phyloP scores from a whole-genome alignment of 805 yeast species.

The Zygotorulaspora sp. region DNA sequence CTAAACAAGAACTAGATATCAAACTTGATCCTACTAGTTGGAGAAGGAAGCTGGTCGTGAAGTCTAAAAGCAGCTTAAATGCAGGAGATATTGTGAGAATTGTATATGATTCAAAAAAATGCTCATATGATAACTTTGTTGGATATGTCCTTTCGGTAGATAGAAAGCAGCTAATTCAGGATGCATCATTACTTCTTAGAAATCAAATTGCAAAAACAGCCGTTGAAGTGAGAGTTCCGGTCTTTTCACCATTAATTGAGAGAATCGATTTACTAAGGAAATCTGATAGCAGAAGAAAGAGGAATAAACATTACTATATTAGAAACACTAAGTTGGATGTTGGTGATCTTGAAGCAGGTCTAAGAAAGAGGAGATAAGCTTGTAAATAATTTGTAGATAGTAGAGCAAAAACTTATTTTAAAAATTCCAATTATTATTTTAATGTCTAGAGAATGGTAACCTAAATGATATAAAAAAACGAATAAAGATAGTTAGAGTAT shows the following conservation, averaged over 20 bases:
- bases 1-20: constrained; percentile 43
- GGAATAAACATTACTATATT: constrained; percentile 87
- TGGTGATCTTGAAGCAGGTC: constrained; percentile 54
- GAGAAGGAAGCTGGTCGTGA: constrained; percentile 53
- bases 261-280: constrained; percentile 74
- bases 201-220: constrained; percentile 79
- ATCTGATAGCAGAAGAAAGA: constrained; percentile 54
- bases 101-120: constrained; percentile 53
- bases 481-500: background rate
- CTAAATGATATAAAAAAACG: background rate
- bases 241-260: constrained; percentile 73
- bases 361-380: constrained; percentile 34
- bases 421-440: no score
- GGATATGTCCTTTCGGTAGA: constrained; percentile 80
- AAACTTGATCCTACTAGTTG: constrained; percentile 69
- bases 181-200: constrained; percentile 74
- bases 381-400: no score
- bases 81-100: constrained; percentile 83
- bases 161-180: constrained; percentile 53
- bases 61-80: constrained; percentile 47
- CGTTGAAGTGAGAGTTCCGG: constrained; percentile 75
- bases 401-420: no score
- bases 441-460: no score
- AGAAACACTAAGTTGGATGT: constrained; percentile 76
- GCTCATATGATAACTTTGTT: constrained; percentile 56